A percentile compares a stretch with the other conserved stretches of the same genome.
Evolutionary conservation across 202 grass and related monocot species (phyloP).

Genomic region (Alloteropsis angusta): DNA sequence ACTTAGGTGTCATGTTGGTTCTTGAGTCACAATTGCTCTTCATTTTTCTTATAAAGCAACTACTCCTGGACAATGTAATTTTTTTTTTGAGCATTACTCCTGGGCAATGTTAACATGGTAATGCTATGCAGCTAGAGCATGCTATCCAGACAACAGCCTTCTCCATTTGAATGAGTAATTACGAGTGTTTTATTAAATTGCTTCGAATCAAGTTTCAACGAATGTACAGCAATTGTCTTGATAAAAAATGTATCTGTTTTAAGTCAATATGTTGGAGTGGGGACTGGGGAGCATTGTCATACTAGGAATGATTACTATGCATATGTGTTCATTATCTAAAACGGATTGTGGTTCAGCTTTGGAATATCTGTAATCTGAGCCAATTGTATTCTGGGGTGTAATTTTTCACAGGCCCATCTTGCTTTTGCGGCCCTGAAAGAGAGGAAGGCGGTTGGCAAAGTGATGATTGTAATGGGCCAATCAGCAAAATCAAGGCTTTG

Average conservation of each 20-base stretch:
- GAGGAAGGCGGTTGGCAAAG: conserved; percentile 71
- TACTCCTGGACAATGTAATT: too few relatives aligned
- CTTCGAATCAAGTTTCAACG: neutral
- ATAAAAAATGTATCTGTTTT: neutral
- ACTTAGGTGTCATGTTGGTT: neutral
- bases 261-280: neutral
- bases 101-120: too few relatives aligned
- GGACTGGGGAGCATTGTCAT: neutral
- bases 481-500: conserved; percentile 64
- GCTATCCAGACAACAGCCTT: neutral
- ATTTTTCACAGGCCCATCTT: conserved; percentile 59
- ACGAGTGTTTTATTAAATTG: conserved; percentile 2
- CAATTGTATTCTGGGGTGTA: neutral
- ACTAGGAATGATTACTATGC: neutral
- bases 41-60: neutral
- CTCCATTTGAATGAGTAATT: neutral
- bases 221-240: neutral
- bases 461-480: conserved; percentile 55
- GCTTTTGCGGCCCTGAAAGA: conserved; percentile 80
- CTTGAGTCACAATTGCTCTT: neutral
- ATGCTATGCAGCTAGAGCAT: neutral
- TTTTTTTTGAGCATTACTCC: too few relatives aligned
- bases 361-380: neutral
- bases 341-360: neutral
- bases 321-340: neutral